These are phyloP conservation scores for Cercis canadensis DNA, from an alignment of 306 rosid genomes.

Conservation along the genomic window DNA sequence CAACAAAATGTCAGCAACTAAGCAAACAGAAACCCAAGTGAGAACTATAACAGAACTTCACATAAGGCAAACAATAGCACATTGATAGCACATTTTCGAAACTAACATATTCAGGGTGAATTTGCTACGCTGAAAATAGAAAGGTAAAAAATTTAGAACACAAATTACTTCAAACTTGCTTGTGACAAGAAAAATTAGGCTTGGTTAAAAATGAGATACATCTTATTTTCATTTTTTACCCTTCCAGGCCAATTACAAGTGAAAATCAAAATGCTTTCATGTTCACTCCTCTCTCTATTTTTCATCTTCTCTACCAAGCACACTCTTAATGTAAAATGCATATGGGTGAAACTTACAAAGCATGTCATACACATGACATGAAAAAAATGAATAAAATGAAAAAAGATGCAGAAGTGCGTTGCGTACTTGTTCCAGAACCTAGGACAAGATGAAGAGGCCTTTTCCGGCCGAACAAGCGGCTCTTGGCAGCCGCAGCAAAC, in stretches of 20 bases:
- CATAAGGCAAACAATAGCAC: neutral
- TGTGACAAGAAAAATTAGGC: no score
- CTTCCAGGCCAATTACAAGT: no score
- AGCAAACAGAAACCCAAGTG: conserved; percentile 22
- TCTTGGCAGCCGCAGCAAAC: conserved; percentile 42
- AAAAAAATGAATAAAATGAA: neutral
- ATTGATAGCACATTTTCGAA: no score
- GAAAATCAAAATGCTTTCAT: no score
- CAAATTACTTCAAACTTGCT: no score
- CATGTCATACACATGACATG: neutral
- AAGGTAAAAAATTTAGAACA: no score
- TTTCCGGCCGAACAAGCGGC: conserved; percentile 60
- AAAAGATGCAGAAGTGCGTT: conserved; percentile 17
- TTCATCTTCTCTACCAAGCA: neutral
- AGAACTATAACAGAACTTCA: conserved; percentile 7
- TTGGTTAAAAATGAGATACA: no score
- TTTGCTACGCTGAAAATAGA: no score
- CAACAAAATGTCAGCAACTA: conserved; percentile 69
- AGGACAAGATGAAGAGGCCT: conserved; percentile 59
- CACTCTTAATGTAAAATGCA: neutral
- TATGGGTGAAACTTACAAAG: neutral
- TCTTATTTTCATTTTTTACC: no score
- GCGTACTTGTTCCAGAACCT: conserved; percentile 60
- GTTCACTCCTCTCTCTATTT: no score
- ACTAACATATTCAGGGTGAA: no score